Evolutionary conservation across 257 asterid genomes (phyloP), one percentile per base, ranked within the genome.

Genomic region (Eucommia ulmoides): DNA sequence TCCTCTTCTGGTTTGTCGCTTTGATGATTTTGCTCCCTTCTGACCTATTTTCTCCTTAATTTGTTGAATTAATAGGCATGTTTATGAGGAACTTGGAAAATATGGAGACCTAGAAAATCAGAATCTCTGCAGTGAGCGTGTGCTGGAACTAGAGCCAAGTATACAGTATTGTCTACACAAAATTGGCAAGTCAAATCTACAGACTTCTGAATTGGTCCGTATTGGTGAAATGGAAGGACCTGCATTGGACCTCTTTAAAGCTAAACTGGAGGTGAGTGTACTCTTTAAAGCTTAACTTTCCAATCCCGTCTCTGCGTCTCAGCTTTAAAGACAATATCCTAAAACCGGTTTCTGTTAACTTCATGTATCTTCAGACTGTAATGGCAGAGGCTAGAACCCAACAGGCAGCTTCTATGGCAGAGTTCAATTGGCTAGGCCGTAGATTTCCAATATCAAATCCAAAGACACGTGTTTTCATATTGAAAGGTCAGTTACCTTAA

Each of bases 301-400:
- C n/a, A n/a, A n/a, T n/a, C n/a, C n/a, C n/a, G n/a, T n/a, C n/a
- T n/a, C n/a, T 42, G 48, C 48, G 3, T 42, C 20, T 18, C 20
- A 42, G 3, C 3, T 42, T 42, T 19, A 9, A 35, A 9, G 1
- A 1, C 46, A 20, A 7, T 35, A 7, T 35, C 23, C 20, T 21
- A 23, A 33, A 26, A 50, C 23, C 23, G 23, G 45, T 52, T 49
- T 19, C 23, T 53, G n/a, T n/a, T n/a, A n/a, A n/a, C n/a, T n/a
- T n/a, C n/a, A n/a, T n/a, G n/a, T 41, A 52, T 55, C 62, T 58
- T 55, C 73, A 89, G 96, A 96, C 99, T 73, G 96, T 68, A 65
- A 81, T 83, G 93, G 83, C 96, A 41, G 99, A 91, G 71, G 96
- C 93, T 66, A 93, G 98, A 65, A 81, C 95, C 42, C 99, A 86